These are phyloP conservation scores for Dacryopinax primogenitus DNA, from an alignment of 768 basidiomycete genomes.

Conservation along the genomic window DNA sequence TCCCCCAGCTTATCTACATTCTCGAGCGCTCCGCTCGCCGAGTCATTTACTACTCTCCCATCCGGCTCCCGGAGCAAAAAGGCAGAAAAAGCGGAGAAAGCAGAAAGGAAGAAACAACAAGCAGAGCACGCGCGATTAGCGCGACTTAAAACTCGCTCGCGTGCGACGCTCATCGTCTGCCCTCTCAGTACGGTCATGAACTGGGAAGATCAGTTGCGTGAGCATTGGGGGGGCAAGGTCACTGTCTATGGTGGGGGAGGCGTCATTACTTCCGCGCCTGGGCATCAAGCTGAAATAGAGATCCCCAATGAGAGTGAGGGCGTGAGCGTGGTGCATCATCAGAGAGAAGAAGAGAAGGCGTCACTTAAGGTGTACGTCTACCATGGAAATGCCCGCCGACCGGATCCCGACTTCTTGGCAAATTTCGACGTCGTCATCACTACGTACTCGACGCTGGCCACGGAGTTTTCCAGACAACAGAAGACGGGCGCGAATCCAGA, in stretches of 20 bases:
- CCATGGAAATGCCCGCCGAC: slow-evolving; percentile 78
- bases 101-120: slow-evolving; percentile 58
- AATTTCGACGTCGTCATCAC: slow-evolving; percentile 97
- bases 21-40: slow-evolving; percentile 15
- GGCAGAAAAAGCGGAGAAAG: slow-evolving; percentile 52
- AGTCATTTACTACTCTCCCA: slow-evolving; percentile 24
- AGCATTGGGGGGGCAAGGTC: slow-evolving; percentile 90
- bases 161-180: slow-evolving; percentile 91
- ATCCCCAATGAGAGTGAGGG: slow-evolving; percentile 20
- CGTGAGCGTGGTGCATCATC: slow-evolving; percentile 13
- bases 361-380: slow-evolving; percentile 84
- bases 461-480: slow-evolving; percentile 84
- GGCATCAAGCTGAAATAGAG: slow-evolving; percentile 19
- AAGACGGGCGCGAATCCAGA: slow-evolving; percentile 46
- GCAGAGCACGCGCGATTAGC: slow-evolving; percentile 52
- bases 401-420: slow-evolving; percentile 75
- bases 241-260: slow-evolving; percentile 64
- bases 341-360: slow-evolving; percentile 34
- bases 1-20: slow-evolving; percentile 17
- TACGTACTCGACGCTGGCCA: slow-evolving; percentile 88
- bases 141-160: slow-evolving; percentile 67
- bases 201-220: slow-evolving; percentile 97
- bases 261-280: background rate
- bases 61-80: slow-evolving; percentile 33
- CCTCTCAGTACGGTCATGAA: slow-evolving; percentile 93